phyloP scores from a whole-genome alignment of 2,329 filamentous ascomycete genomes.

The Paraphoma sp. region DNA sequence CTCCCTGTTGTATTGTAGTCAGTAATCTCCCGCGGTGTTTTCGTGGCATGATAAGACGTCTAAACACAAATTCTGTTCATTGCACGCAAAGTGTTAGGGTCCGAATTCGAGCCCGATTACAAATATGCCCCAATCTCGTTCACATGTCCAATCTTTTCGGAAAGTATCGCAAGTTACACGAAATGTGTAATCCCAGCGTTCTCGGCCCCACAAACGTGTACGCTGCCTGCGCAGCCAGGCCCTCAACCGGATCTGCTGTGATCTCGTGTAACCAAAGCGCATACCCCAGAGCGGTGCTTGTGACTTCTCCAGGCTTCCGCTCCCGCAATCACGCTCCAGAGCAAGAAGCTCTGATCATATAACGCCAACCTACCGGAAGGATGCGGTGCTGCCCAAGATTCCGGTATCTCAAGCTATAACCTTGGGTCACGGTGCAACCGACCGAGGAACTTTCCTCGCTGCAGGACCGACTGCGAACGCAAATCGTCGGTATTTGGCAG shows the following conservation, averaged over 20 bases:
- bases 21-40: too few species aligned
- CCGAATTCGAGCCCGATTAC: too few species aligned
- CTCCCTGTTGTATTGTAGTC: too few species aligned
- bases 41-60: too few species aligned
- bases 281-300: conserved; percentile 18
- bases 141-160: too few species aligned
- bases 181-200: too few species aligned
- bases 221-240: too few species aligned
- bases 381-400: not conserved
- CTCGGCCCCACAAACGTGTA: too few species aligned
- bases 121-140: too few species aligned
- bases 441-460: not conserved
- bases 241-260: not conserved
- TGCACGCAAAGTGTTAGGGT: too few species aligned
- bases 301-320: conserved; percentile 5
- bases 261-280: conserved; percentile 4
- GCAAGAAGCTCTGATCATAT: conserved; percentile 26
- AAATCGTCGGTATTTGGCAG: not conserved
- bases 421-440: not conserved
- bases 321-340: not conserved
- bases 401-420: not conserved
- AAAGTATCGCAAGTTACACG: too few species aligned
- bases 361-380: conserved; percentile 12
- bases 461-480: not conserved
- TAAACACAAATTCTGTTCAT: too few species aligned